Evolutionary conservation across 176 grass and related monocot species (phyloP).

Genomic region (Triticum monococcum): DNA sequence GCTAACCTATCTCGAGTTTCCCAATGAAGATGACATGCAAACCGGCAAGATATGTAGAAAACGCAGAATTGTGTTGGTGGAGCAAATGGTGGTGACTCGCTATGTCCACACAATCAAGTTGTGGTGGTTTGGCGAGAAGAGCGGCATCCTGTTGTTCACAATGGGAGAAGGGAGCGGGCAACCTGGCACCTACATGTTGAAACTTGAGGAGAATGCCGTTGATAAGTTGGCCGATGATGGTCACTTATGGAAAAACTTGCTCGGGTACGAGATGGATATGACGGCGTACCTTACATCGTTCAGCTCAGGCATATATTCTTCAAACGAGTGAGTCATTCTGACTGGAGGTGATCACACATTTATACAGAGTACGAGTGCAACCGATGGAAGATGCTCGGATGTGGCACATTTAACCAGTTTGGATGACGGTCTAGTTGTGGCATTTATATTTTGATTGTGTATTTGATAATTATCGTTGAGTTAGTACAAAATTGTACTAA

Average conservation of each 20-base stretch:
- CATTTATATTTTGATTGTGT: no score
- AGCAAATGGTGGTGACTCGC: background rate
- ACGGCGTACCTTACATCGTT: background rate
- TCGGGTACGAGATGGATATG: conserved; percentile 15
- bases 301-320: no score
- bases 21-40: background rate
- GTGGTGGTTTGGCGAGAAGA: conserved; percentile 5
- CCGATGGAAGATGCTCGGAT: no score
- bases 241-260: background rate
- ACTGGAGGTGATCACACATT: no score
- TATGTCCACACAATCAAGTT: background rate
- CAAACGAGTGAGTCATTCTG: no score
- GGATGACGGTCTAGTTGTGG: no score
- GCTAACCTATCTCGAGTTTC: background rate
- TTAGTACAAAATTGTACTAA: no score
- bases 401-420: no score
- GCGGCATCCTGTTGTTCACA: background rate
- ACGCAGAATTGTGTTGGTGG: background rate
- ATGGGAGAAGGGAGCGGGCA: background rate
- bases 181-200: background rate
- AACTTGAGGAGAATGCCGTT: background rate
- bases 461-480: no score
- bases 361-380: no score
- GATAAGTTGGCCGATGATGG: background rate
- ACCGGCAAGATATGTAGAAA: background rate